Base-by-base conservation (phyloP, 2,329 filamentous ascomycete genomes). In the Neonectria sp. region DNA sequence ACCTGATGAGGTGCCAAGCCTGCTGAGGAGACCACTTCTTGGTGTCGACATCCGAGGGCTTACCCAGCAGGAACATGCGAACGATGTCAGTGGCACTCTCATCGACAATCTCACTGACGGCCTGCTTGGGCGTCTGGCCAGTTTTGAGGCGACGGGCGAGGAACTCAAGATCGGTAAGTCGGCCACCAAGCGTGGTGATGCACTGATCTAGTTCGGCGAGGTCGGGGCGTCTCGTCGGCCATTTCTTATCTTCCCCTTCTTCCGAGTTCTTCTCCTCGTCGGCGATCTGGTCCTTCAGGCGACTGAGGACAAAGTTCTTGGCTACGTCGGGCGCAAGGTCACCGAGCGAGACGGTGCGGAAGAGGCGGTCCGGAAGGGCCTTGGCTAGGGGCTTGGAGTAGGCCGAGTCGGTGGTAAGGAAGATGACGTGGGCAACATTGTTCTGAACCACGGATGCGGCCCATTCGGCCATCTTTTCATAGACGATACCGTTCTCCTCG, bases 121-220 rank as follows among this genome's bases (percentile, higher is more conserved):
- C 96, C 72, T 92, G 87, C 70, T 87, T 88, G 1, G 96, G 96
- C 2, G 88, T 92, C 79, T 98, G 95, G 17, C 96, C 95, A 1
- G 92, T 90, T 81, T 94, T 94, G 74, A 99, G 92, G 21, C 96
- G 89, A 40, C 95, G 90, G n/a, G 95, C 93, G 49, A 99, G 89
- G 77, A 96, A 97, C 78, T 98, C 95, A 24, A 99, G 90, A 77
- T 99, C 96, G 0, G 95, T 97, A n/a, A 99, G 87, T 4, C 96
- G 93, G 2, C 96, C 96, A 25, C 96, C 96, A 2, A 99, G 87
- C 0, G 91, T 88, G 31, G 91, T 88, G 71, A 98, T 97, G 73
- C 93, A 95, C 31, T 87, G 87, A 75, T 98, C 95, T 2, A 99
- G 87, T 69, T 95, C 93, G 1, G 81, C 79, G 7, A 96, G 84